phyloP scores from a whole-genome alignment of 2,329 filamentous ascomycete genomes.

The Sclerotinia minor region DNA sequence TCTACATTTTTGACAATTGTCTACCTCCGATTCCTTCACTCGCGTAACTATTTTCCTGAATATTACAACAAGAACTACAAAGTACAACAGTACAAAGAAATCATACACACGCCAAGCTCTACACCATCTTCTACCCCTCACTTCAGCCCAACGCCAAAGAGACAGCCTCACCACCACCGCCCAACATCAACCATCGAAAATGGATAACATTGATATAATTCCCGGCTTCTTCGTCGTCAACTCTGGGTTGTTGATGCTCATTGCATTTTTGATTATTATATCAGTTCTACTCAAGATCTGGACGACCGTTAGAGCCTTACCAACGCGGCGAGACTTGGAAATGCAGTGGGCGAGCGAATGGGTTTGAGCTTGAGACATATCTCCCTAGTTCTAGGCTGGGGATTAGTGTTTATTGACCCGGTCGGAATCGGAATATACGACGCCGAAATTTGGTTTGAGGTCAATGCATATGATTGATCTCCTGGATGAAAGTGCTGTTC shows the following conservation, averaged over 20 bases:
- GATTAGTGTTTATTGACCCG: background rate
- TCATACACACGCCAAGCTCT: background rate
- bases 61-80: too few relatives aligned
- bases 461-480: background rate
- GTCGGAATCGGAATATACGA: background rate
- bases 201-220: slow-evolving; percentile 22
- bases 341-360: slow-evolving; percentile 3
- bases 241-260: slow-evolving; percentile 9
- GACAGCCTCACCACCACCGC: background rate
- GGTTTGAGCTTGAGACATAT: slow-evolving; percentile 2
- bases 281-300: slow-evolving; percentile 17
- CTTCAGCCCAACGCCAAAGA: background rate
- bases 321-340: slow-evolving; percentile 12
- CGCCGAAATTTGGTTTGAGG: rapidly evolving
- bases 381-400: background rate
- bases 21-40: background rate
- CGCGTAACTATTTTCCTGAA: background rate
- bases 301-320: slow-evolving; percentile 13
- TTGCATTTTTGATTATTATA: slow-evolving; percentile 20
- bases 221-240: slow-evolving; percentile 21
- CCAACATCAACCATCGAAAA: background rate
- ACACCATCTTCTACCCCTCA: background rate
- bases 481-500: background rate
- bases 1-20: background rate
- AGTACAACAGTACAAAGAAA: background rate